Evolutionary conservation across 1,284 basidiomycete species (phyloP).

Genomic region (Athelia sp.): DNA sequence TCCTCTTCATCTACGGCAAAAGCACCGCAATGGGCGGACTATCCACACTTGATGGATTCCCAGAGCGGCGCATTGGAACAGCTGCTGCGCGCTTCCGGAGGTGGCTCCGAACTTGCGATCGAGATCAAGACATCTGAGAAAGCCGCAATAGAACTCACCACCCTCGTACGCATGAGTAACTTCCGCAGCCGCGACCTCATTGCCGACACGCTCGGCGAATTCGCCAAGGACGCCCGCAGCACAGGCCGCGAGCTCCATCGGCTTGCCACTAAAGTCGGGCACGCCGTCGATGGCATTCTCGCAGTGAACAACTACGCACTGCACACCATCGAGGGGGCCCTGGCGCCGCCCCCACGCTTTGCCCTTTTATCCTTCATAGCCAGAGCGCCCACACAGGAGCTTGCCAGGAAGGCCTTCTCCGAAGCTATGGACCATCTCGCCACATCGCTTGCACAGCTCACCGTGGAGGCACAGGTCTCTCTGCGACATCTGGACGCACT

Average conservation of each 20-base stretch:
- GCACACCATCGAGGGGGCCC: constrained; percentile 48
- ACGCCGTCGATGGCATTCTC: constrained; percentile 70
- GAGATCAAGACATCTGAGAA: constrained; percentile 73
- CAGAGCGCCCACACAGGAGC: constrained; percentile 28
- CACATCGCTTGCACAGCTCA: constrained; percentile 43
- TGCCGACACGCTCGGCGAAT: constrained; percentile 42
- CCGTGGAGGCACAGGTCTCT: constrained; percentile 57
- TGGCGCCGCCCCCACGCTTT: constrained; percentile 25
- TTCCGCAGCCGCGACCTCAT: constrained; percentile 55
- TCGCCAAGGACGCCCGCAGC: constrained; percentile 54
- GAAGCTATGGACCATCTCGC: constrained; percentile 59
- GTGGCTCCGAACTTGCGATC: constrained; percentile 51
- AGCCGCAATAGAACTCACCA: constrained; percentile 60
- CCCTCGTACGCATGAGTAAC: constrained; percentile 59
- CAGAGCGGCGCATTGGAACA: constrained; percentile 60
- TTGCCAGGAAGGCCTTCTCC: constrained; percentile 48
- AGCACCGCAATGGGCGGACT: constrained; percentile 48
- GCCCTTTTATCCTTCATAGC: constrained; percentile 41
- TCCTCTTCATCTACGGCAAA: constrained; percentile 7
- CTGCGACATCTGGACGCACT: constrained; percentile 50
- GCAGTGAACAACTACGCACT: constrained; percentile 68
- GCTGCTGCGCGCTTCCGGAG: constrained; percentile 50
- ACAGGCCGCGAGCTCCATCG: constrained; percentile 53
- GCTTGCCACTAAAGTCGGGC: constrained; percentile 55
- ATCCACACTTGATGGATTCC: constrained; percentile 49